Conservation (phyloP, 371 early-diverging fungal genomes). For the Apophysomyces variabilis region DNA sequence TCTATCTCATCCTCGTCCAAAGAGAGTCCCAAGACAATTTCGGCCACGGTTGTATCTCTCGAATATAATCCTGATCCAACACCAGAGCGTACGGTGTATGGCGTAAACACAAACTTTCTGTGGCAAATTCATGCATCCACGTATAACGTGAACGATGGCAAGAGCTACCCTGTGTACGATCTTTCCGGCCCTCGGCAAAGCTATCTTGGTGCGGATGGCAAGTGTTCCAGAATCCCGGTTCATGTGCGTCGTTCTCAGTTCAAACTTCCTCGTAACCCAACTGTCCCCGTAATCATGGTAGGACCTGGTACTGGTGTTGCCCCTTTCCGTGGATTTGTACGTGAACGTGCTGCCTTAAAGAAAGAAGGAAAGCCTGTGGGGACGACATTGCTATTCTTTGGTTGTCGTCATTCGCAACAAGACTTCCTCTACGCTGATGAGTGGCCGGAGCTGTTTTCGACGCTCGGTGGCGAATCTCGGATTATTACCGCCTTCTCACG, state of each 20-base stretch:
- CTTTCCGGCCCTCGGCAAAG: constrained; percentile 55
- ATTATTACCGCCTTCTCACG: constrained; percentile 91
- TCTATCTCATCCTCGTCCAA: constrained; percentile 89
- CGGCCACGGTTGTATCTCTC: constrained; percentile 88
- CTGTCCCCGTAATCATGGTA: constrained; percentile 91
- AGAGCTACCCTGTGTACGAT: constrained; percentile 42
- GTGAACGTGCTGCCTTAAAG: constrained; percentile 78
- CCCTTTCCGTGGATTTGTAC: constrained; percentile 95
- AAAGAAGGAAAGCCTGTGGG: constrained; percentile 71
- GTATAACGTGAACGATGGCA: constrained; percentile 8
- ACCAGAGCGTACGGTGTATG: constrained; percentile 64
- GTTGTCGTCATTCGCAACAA: constrained; percentile 81
- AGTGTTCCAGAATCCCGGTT: constrained; percentile 64
- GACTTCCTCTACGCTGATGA: constrained; percentile 93
- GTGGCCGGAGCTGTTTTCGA: constrained; percentile 67
- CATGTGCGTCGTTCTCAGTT: constrained; percentile 90
- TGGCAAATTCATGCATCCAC: constrained; percentile 49
- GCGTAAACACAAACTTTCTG: constrained; percentile 80
- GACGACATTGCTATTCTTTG: constrained; percentile 89
- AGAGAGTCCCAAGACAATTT: constrained; percentile 71
- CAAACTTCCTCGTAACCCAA: constrained; percentile 79
- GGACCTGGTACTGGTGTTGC: constrained; percentile 99
- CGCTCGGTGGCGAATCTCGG: constrained; percentile 60
- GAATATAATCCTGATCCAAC: constrained; percentile 66
- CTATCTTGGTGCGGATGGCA: constrained; percentile 31